These are phyloP conservation scores for Striga asiatica DNA, from an alignment of 257 asterid species.

Conservation along the genomic window DNA sequence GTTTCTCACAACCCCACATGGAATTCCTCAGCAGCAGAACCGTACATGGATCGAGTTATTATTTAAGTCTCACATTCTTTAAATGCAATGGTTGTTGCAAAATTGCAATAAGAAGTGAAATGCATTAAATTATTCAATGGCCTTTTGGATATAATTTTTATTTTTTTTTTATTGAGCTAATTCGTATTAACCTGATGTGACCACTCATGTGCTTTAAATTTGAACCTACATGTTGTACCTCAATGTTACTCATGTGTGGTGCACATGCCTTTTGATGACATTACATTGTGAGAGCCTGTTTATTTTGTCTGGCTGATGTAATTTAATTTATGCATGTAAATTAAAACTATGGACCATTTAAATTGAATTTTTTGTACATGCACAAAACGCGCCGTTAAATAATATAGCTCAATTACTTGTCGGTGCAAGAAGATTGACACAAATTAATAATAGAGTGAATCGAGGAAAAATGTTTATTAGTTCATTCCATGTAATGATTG, in stretches of 20 bases:
- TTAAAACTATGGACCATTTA: no score
- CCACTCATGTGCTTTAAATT: conserved; percentile 24
- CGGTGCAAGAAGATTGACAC: no score
- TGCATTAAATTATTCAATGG: conserved; percentile 1
- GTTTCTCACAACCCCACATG: conserved; percentile 36
- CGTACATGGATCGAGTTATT: no score
- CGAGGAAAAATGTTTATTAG: no score
- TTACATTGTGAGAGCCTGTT: no score
- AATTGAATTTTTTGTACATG: no score
- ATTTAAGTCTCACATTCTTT: no score
- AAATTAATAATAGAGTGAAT: no score
- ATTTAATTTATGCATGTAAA: conserved; percentile 1
- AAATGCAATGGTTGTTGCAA: conserved; percentile 13
- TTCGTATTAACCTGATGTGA: not conserved
- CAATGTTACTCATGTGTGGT: conserved; percentile 22
- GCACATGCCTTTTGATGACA: conserved; percentile 36
- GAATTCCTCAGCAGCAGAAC: conserved; percentile 20
- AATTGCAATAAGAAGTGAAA: not conserved
- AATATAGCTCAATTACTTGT: no score
- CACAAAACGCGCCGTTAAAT: no score
- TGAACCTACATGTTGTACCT: conserved; percentile 14
- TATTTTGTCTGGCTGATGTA: conserved; percentile 9
- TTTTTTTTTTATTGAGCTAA: no score
- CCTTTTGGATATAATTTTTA: not conserved
- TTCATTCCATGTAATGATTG: no score